Evolutionary conservation across 2,329 filamentous ascomycete species (phyloP).

Genomic region (Neoarthrinium moseri): DNA sequence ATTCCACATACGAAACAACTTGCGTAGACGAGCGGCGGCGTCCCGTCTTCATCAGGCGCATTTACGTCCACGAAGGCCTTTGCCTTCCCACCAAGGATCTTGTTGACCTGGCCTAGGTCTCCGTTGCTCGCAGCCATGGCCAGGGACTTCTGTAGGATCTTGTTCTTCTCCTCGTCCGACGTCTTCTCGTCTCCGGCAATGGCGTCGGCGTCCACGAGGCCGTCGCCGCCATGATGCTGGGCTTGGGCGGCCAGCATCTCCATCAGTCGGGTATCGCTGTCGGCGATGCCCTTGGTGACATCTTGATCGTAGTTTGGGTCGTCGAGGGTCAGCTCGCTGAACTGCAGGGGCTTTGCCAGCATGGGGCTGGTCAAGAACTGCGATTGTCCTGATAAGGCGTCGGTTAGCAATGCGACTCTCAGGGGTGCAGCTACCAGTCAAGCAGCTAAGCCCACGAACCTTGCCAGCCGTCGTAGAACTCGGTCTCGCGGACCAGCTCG

Average conservation of each 20-base stretch:
- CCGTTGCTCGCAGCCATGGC: constrained; percentile 97
- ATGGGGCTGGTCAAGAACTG: constrained; percentile 90
- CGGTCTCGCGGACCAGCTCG: constrained; percentile 76
- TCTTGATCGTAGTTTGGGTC: constrained; percentile 73
- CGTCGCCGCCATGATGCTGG: constrained; percentile 73
- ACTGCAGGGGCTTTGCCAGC: constrained; percentile 78
- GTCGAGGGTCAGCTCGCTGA: constrained; percentile 78
- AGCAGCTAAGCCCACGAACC: constrained; percentile 55
- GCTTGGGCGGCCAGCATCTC: constrained; percentile 95
- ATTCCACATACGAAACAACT: constrained; percentile 80
- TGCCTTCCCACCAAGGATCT: constrained; percentile 72
- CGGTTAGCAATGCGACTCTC: no score
- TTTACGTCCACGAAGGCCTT: constrained; percentile 81
- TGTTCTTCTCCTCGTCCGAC: constrained; percentile 72
- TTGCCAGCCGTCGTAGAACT: constrained; percentile 99
- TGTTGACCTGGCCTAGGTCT: constrained; percentile 77
- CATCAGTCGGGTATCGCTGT: constrained; percentile 86
- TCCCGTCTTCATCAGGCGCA: constrained; percentile 88
- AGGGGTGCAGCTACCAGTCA: no score
- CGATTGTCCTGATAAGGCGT: constrained; percentile 69
- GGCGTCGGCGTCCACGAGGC: constrained; percentile 76
- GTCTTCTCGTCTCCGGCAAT: constrained; percentile 74
- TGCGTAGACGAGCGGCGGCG: constrained; percentile 93
- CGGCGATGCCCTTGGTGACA: constrained; percentile 54
- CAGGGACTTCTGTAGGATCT: constrained; percentile 80